Evolutionary conservation across 352 stramenopile species (phyloP), one percentile per base, ranked within the genome.

Genomic region (Globisporangium megalacanthum): DNA sequence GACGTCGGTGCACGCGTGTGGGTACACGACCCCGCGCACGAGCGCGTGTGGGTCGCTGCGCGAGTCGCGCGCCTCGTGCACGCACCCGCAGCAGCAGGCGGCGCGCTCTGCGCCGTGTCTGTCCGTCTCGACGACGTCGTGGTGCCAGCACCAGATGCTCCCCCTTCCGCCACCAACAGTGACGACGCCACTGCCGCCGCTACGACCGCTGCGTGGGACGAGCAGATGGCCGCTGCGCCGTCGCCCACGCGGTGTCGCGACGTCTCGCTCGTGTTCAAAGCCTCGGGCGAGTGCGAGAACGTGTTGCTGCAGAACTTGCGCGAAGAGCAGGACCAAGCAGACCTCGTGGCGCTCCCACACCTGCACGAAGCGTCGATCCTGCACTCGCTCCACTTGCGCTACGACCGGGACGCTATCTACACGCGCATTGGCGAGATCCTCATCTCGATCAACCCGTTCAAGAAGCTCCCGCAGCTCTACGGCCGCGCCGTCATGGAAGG

Each of bases 341-440:
- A 94, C 59, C 73, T 95, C 36, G 82, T 92, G 52, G 68, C 77
- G 61, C 65, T 98, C 15, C 92, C 90, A 19, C 88, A 98, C 64
- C 65, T 98, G 19, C 92, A 98, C 68, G 94, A 98, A 64, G 90
- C 94, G 5, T 90, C 92, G 22, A 98, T 98, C 63, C 86, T 96
- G 41, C 92, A 98, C 73, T 96, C 83, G 45, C 64, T 98, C 17
- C 89, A 91, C 48, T 81, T 95, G 61, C 83, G 94, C 49, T 98
- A 98, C 67, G 85, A 88, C 62, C 79, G 91, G 54, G 94, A 96
- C 64, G 77, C 97, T 63, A 97, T 98, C 60, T 98, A 98, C 74
- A 98, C 94, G 29, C 72, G 92, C 35, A 94, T 82, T 55, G 75
- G 77, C 49, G 82, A 93, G 56, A 92, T 94, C 53, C 63, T 93